These are phyloP conservation scores for Rhodomyrtus psidioides DNA, from an alignment of 441 rosid species.

Conservation along the genomic window DNA sequence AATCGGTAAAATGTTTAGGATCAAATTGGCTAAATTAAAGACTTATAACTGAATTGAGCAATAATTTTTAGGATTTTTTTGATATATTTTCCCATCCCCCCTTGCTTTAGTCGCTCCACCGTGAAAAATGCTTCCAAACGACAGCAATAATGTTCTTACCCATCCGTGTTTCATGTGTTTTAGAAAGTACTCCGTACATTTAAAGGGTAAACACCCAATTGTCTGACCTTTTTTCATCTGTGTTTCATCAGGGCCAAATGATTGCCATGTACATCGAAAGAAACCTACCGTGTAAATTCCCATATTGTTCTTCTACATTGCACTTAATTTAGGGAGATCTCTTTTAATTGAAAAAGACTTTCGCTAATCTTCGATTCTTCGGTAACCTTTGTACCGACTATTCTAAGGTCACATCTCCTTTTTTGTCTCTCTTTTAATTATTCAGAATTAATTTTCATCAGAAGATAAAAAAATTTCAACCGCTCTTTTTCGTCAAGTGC, in stretches of 20 bases:
- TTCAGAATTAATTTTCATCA: not conserved
- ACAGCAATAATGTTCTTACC: not conserved
- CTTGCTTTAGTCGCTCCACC: not conserved
- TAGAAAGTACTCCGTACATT: not conserved
- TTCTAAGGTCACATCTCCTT: not conserved
- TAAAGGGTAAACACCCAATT: not conserved
- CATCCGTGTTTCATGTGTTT: not conserved
- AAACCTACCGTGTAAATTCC: not conserved
- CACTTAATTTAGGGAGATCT: not conserved
- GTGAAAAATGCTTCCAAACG: not conserved
- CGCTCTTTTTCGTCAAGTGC: not conserved
- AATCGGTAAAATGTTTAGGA: too few species aligned
- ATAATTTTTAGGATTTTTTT: too few species aligned
- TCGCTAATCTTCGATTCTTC: not conserved
- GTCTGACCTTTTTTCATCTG: not conserved
- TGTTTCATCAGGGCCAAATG: not conserved
- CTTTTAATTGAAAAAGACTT: not conserved
- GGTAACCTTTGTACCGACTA: not conserved
- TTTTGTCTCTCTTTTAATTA: not conserved
- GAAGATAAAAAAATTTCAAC: too few species aligned
- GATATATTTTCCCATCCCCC: too few species aligned
- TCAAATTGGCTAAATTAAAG: too few species aligned
- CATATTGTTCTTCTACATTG: not conserved
- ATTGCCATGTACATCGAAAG: not conserved
- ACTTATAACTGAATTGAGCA: too few species aligned